These are phyloP conservation scores for Penicillium sp. DNA, from an alignment of 2,329 filamentous ascomycete genomes.

Conservation along the genomic window DNA sequence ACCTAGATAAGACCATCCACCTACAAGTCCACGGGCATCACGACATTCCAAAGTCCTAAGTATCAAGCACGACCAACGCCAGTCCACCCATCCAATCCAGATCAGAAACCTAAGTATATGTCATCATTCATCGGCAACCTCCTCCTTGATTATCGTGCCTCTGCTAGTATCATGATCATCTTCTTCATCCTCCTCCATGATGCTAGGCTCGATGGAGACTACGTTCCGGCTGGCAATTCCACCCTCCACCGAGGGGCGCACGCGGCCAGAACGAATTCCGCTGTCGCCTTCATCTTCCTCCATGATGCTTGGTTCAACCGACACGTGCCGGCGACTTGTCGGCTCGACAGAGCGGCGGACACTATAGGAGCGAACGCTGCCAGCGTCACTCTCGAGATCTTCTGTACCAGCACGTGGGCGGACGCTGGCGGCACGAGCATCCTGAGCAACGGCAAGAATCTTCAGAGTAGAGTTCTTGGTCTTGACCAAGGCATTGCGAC, in stretches of 20 bases:
- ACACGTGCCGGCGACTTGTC: constrained; percentile 30
- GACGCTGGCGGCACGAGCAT: constrained; percentile 33
- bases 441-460: constrained; percentile 53
- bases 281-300: constrained; percentile 37
- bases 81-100: constrained; percentile 18
- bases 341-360: constrained; percentile 35
- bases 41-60: background rate
- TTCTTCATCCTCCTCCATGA: constrained; percentile 43
- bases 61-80: constrained; percentile 13
- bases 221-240: constrained; percentile 21
- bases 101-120: constrained; percentile 8
- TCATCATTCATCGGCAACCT: constrained; percentile 32
- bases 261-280: constrained; percentile 27
- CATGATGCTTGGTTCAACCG: constrained; percentile 41
- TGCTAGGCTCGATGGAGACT: constrained; percentile 38
- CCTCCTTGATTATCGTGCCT: constrained; percentile 36
- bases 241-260: constrained; percentile 31
- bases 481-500: constrained; percentile 49
- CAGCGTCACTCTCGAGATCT: constrained; percentile 33
- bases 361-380: constrained; percentile 33
- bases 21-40: background rate
- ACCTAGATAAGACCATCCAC: background rate
- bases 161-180: constrained; percentile 35
- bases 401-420: constrained; percentile 36
- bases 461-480: constrained; percentile 48